Evolutionary conservation across 140 eudicot species (phyloP).

Genomic region (Flaveria floridana): DNA sequence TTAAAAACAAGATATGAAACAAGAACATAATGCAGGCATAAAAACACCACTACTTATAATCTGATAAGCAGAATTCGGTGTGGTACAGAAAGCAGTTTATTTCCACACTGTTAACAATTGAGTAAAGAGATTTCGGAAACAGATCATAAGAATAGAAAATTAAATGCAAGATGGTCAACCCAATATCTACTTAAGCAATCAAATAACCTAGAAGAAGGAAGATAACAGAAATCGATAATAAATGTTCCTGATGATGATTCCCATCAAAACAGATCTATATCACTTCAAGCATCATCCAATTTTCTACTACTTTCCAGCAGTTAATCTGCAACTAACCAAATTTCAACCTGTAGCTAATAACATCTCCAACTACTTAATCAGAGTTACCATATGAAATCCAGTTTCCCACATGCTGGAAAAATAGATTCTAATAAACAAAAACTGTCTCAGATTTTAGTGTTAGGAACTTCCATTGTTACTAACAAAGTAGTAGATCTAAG

Average conservation of each 20-base stretch:
- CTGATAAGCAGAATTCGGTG: slow-evolving; percentile 14
- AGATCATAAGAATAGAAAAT: background rate
- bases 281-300: slow-evolving; percentile 14
- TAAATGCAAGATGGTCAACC: slow-evolving; percentile 24
- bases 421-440: slow-evolving; percentile 11
- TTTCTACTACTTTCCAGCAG: slow-evolving; percentile 15
- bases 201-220: slow-evolving; percentile 9
- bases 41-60: background rate
- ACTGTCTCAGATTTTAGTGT: background rate
- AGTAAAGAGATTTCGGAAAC: background rate
- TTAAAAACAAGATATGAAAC: background rate
- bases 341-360: slow-evolving; percentile 20
- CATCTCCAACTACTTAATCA: slow-evolving; percentile 20
- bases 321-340: background rate
- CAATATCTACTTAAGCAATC: slow-evolving; percentile 19
- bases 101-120: slow-evolving; percentile 15
- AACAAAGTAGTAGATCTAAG: background rate
- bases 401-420: slow-evolving; percentile 2
- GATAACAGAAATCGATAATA: background rate
- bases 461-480: background rate
- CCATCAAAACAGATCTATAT: background rate
- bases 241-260: background rate
- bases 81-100: slow-evolving; percentile 21
- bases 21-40: slow-evolving; percentile 10
- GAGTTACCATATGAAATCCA: background rate